phyloP scores from a whole-genome alignment of 2,329 filamentous ascomycete species.

The Colletotrichum simmondsii region DNA sequence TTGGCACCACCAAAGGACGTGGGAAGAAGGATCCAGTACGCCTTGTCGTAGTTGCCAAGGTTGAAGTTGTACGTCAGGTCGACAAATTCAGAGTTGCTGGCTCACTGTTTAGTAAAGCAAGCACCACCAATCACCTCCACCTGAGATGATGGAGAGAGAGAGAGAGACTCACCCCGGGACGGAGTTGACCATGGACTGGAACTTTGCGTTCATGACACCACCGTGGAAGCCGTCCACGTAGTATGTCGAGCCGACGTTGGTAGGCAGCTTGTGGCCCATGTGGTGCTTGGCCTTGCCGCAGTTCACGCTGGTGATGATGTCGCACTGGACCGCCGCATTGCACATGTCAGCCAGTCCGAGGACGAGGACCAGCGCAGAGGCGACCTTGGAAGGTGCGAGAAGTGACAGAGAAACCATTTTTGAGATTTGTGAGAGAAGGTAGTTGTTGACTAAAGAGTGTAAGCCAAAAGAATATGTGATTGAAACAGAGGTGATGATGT shows the following conservation, averaged over 20 bases:
- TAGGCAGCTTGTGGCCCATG: neutral
- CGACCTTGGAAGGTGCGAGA: neutral
- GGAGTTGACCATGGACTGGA: neutral
- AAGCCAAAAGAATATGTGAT: no score
- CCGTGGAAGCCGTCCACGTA: slow-evolving; percentile 4
- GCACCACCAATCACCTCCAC: no score
- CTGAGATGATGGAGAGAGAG: neutral
- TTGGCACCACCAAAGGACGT: neutral
- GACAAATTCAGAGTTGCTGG: neutral
- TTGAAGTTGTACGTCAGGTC: slow-evolving; percentile 16
- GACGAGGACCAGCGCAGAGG: neutral
- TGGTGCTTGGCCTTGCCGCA: neutral
- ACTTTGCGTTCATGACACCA: slow-evolving; percentile 8
- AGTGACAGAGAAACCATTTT: slow-evolving; percentile 2
- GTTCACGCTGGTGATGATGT: neutral
- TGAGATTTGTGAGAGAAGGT: neutral
- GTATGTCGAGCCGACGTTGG: neutral
- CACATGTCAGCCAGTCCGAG: slow-evolving; percentile 2
- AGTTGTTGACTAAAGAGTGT: neutral
- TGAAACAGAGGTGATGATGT: neutral
- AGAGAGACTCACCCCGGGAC: neutral
- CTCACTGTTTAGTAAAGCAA: no score
- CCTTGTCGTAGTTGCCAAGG: neutral
- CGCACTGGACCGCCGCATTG: neutral
- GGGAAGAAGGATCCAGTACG: slow-evolving; percentile 7